Evolutionary conservation across 2,329 filamentous ascomycete species (phyloP).

Genomic region (Diaporthe amygdali): DNA sequence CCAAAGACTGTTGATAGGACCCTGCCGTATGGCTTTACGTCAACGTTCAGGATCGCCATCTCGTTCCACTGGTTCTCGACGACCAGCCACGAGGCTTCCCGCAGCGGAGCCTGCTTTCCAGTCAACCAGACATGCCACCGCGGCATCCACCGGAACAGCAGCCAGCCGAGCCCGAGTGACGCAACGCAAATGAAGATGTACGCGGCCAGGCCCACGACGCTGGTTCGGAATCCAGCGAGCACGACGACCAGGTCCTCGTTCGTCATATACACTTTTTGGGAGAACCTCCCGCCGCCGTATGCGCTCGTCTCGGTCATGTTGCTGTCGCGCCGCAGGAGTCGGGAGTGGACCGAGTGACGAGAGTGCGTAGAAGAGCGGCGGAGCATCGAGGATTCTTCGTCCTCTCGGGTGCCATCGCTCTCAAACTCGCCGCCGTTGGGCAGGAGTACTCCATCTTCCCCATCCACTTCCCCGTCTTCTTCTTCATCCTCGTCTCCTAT

Average conservation of each 20-base stretch:
- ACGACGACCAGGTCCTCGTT: constrained; percentile 95
- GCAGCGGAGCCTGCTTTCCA: constrained; percentile 71
- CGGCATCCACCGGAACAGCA: constrained; percentile 89
- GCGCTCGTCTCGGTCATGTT: constrained; percentile 70
- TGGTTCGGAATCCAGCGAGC: constrained; percentile 88
- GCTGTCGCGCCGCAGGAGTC: constrained; percentile 72
- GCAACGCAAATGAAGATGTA: constrained; percentile 75
- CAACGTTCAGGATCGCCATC: constrained; percentile 77
- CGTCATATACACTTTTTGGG: constrained; percentile 90
- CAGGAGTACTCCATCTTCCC: constrained; percentile 6
- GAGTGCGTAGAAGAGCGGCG: constrained; percentile 69
- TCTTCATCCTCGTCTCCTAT: constrained; percentile 42
- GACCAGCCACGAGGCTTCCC: constrained; percentile 87
- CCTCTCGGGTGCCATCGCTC: constrained; percentile 45
- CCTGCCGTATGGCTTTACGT: constrained; percentile 56
- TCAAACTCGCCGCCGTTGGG: constrained; percentile 45
- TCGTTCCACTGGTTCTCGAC: constrained; percentile 98
- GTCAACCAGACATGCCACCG: constrained; percentile 81
- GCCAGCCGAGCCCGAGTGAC: constrained; percentile 79
- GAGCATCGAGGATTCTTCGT: constrained; percentile 50
- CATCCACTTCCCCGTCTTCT: neutral
- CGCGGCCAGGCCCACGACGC: constrained; percentile 66
- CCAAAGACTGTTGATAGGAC: constrained; percentile 71
- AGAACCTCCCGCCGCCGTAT: constrained; percentile 67
- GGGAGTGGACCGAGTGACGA: constrained; percentile 60